phyloP scores from a whole-genome alignment of 2,329 filamentous ascomycete genomes.

The Cercospora zeae-maydis region DNA sequence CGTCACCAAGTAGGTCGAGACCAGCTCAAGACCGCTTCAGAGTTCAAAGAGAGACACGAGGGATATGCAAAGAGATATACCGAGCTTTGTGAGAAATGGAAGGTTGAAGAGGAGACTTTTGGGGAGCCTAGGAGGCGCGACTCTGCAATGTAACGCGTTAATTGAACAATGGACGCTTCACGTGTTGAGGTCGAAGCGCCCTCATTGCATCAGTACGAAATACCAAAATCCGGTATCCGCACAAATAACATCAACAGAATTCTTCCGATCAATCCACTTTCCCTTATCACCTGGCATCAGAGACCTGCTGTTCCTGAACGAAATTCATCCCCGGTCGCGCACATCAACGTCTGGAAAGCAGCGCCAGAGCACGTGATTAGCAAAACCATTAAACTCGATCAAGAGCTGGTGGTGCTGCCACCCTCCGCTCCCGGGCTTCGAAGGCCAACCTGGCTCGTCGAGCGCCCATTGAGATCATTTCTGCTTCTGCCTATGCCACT shows the following conservation, averaged over 20 bases:
- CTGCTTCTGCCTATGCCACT: neutral
- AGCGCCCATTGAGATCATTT: too few relatives aligned
- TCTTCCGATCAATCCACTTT: too few relatives aligned
- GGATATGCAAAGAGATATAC: slow-evolving; percentile 52
- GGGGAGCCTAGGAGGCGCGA: slow-evolving; percentile 35
- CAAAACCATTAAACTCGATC: neutral
- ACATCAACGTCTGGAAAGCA: neutral
- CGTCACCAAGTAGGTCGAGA: slow-evolving; percentile 73
- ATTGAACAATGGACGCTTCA: too few relatives aligned
- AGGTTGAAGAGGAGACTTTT: slow-evolving; percentile 61
- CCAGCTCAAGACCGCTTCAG: slow-evolving; percentile 66
- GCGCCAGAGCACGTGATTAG: neutral
- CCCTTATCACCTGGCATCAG: neutral
- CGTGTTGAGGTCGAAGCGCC: too few relatives aligned
- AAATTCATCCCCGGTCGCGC: neutral
- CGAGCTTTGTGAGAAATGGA: slow-evolving; percentile 50
- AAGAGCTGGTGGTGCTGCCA: too few relatives aligned
- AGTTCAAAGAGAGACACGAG: slow-evolving; percentile 57
- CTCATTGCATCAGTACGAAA: neutral
- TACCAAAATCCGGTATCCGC: neutral
- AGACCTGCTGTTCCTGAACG: neutral
- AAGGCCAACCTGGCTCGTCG: too few relatives aligned
- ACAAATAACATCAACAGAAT: neutral
- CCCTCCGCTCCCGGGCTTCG: too few relatives aligned
- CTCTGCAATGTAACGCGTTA: neutral